phyloP scores from a whole-genome alignment of 2,329 filamentous ascomycete genomes.

The Sporothrix schenckii region DNA sequence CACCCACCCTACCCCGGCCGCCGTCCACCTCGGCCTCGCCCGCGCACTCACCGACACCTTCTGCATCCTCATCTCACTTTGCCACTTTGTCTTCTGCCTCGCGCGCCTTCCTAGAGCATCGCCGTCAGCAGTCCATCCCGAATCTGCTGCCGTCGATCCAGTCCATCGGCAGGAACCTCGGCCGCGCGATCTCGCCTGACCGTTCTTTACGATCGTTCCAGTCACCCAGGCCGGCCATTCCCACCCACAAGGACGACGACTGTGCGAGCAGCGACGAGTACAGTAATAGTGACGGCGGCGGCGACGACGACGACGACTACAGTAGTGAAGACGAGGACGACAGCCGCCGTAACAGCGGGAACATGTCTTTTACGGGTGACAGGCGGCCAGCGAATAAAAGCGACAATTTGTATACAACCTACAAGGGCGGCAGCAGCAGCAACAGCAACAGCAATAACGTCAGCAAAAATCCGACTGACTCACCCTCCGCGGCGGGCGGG shows the following conservation, averaged over 20 bases:
- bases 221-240: constrained; percentile 26
- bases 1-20: constrained; percentile 21
- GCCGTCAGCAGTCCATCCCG: constrained; percentile 45
- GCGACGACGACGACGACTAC: constrained; percentile 20
- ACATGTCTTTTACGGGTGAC: constrained; percentile 26
- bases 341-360: constrained; percentile 11
- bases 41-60: constrained; percentile 1
- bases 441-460: background rate
- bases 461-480: background rate
- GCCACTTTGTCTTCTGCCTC: constrained; percentile 34
- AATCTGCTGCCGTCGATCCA: constrained; percentile 42
- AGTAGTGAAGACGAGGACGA: constrained; percentile 16
- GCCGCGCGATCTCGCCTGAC: constrained; percentile 37
- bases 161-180: constrained; percentile 34
- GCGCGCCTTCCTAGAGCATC: constrained; percentile 39
- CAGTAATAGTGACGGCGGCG: constrained; percentile 21
- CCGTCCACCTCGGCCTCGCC: constrained; percentile 22
- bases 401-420: constrained; percentile 27
- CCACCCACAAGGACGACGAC: constrained; percentile 39
- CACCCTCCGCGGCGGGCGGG: constrained; percentile 8
- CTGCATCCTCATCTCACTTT: constrained; percentile 29
- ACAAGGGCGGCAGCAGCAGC: constrained; percentile 5
- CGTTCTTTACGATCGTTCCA: constrained; percentile 24
- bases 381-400: constrained; percentile 5
- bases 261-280: constrained; percentile 39